phyloP scores from a whole-genome alignment of 179 eudicot genomes.

The Actinidia chinensis region DNA sequence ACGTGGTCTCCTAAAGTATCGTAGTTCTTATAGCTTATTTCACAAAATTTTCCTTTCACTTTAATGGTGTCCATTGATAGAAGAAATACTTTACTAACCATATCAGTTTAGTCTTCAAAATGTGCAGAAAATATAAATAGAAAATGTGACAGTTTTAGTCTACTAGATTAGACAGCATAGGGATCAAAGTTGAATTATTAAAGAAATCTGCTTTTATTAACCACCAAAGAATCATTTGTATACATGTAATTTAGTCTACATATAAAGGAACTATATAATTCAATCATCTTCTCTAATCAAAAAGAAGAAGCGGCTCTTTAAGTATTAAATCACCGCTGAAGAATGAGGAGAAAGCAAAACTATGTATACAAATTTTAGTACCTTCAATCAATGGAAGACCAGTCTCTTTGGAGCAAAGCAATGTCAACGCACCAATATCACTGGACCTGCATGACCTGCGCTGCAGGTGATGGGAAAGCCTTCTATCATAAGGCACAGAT shows the following conservation, averaged over 20 bases:
- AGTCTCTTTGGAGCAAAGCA: background rate
- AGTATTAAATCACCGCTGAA: background rate
- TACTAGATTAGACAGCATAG: background rate
- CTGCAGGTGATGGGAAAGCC: background rate
- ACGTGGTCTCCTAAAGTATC: background rate
- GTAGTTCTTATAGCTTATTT: background rate
- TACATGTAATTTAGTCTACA: background rate
- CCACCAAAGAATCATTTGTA: background rate
- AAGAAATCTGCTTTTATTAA: constrained; percentile 1
- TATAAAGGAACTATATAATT: background rate
- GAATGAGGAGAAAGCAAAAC: background rate
- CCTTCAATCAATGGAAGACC: constrained; percentile 1
- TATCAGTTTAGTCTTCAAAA: background rate
- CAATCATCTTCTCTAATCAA: background rate
- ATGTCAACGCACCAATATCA: background rate
- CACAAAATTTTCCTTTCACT: background rate
- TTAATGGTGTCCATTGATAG: background rate
- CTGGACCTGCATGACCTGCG: background rate
- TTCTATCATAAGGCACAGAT: background rate
- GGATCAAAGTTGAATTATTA: background rate
- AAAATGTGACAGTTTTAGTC: background rate
- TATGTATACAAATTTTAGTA: background rate
- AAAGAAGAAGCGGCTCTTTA: background rate
- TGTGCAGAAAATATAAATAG: background rate
- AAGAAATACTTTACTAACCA: background rate